Evolutionary conservation across 768 basidiomycete genomes (phyloP), one percentile per base, ranked within the genome.

Genomic region (Rhizopogon salebrosus): DNA sequence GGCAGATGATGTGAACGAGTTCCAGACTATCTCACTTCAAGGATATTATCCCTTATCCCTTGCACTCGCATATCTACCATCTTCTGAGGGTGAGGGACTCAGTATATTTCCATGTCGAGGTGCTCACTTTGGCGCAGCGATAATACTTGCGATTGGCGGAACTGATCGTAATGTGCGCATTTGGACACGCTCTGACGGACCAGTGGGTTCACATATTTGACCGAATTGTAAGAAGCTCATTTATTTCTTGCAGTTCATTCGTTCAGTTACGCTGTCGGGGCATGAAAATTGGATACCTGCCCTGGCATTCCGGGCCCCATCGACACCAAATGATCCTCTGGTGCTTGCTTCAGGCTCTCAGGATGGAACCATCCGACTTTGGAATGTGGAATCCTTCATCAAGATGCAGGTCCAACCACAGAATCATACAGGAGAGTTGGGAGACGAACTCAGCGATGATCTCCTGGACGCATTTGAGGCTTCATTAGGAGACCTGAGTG

Each of bases 221-320:
- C 34, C 34, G 24, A 40, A 27, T 29, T 46, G 45, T 37, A 8
- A 41, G 53, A 22, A 36, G 41, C 11, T 48, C 7, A 20, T 18
- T 27, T 14, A 10, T 24, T 27, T 41, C 35, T 14, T 8, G 11
- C 41, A 86, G 87, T 88, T 85, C 63, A 73, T 84, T 13, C 75
- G 70, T 50, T 80, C 83, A 18, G 80, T 80, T 3, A 70, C 73
- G 0, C 73, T 91, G 43, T 71, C 80, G 11, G 97, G 97, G 2
- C 97, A 99, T 62, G 91, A 97, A 75, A 95, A 99, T 62, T 99
- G 97, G 97, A 79, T 98, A 50, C 84, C 88, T 49, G 77, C 83
- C 54, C 79, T 98, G 35, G 78, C 85, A 2, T 93, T 98, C 66
- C 74, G 74, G 41, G 41, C 51, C 16, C 56, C 61, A 4, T 55